Percentiles rank a stretch among this genome's conserved stretches.
phyloP scores from a whole-genome alignment of 441 rosid genomes.

The Brassica balearica region DNA sequence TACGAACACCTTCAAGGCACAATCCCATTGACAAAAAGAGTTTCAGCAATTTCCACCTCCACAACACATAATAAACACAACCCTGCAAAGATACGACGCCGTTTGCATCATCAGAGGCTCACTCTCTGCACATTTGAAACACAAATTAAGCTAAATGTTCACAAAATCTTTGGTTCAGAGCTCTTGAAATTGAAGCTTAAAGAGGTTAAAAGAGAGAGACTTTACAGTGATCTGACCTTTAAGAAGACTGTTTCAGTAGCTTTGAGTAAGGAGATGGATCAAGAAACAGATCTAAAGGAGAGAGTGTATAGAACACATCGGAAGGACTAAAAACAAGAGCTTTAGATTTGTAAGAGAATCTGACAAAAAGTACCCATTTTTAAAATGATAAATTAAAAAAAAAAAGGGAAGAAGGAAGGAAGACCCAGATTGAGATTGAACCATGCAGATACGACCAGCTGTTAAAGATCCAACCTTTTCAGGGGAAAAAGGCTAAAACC shows the following conservation, averaged over 20 bases:
- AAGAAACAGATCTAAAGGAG: slow-evolving; percentile 69
- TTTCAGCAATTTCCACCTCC: slow-evolving; percentile 55
- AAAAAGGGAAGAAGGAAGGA: slow-evolving; percentile 45
- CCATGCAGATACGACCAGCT: slow-evolving; percentile 53
- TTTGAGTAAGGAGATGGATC: slow-evolving; percentile 59
- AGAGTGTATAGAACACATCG: slow-evolving; percentile 64
- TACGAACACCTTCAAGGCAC: slow-evolving; percentile 43
- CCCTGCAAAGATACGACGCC: slow-evolving; percentile 67
- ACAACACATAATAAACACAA: slow-evolving; percentile 54
- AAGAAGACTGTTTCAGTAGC: slow-evolving; percentile 40
- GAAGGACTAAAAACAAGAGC: slow-evolving; percentile 49
- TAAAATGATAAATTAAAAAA: slow-evolving; percentile 7
- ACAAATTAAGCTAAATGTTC: neutral
- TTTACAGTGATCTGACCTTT: slow-evolving; percentile 73
- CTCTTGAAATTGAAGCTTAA: slow-evolving; percentile 4
- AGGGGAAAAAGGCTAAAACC: slow-evolving; percentile 27
- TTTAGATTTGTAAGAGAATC: slow-evolving; percentile 57
- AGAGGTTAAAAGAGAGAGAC: neutral
- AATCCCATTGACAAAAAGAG: slow-evolving; percentile 54
- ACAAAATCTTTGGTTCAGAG: too few relatives aligned
- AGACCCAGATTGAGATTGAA: slow-evolving; percentile 51
- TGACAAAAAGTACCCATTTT: slow-evolving; percentile 62
- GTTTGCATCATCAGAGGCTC: slow-evolving; percentile 68
- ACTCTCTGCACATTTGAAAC: slow-evolving; percentile 47
- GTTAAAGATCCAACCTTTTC: slow-evolving; percentile 39